phyloP scores from a whole-genome alignment of 306 rosid species.

The Rosa rugosa region DNA sequence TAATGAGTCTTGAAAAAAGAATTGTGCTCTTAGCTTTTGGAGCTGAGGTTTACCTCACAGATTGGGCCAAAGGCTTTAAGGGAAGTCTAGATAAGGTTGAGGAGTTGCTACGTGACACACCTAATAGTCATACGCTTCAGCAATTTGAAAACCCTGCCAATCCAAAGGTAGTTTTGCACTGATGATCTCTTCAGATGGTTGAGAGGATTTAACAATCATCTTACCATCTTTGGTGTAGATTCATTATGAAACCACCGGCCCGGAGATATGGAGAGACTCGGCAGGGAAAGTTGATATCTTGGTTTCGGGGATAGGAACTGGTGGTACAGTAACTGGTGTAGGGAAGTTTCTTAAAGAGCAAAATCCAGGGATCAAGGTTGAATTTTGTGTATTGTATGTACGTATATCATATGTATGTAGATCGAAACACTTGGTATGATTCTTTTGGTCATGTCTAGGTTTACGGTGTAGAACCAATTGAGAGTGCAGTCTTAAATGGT shows the following conservation, averaged over 20 bases:
- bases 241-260: conserved; percentile 91
- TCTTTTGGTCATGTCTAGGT: conserved; percentile 48
- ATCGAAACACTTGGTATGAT: conserved; percentile 1
- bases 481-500: conserved; percentile 81
- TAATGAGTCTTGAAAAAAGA: conserved; percentile 63
- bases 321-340: conserved; percentile 70
- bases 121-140: conserved; percentile 44
- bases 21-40: conserved; percentile 71
- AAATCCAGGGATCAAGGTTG: conserved; percentile 75
- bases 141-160: conserved; percentile 78
- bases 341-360: conserved; percentile 77
- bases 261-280: conserved; percentile 86
- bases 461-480: conserved; percentile 76
- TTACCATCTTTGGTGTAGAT: conserved; percentile 36
- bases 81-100: conserved; percentile 52
- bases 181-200: conserved; percentile 3
- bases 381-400: background rate
- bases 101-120: conserved; percentile 53
- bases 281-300: conserved; percentile 65
- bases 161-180: conserved; percentile 43
- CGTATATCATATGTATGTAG: background rate
- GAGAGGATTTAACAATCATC: background rate
- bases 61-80: conserved; percentile 53
- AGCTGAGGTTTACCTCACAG: conserved; percentile 64
- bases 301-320: conserved; percentile 82